A percentile compares a stretch with the other conserved stretches of the same genome.
Conservation (phyloP, 2,329 filamentous ascomycete genomes). For the Fusarium lateritium region DNA sequence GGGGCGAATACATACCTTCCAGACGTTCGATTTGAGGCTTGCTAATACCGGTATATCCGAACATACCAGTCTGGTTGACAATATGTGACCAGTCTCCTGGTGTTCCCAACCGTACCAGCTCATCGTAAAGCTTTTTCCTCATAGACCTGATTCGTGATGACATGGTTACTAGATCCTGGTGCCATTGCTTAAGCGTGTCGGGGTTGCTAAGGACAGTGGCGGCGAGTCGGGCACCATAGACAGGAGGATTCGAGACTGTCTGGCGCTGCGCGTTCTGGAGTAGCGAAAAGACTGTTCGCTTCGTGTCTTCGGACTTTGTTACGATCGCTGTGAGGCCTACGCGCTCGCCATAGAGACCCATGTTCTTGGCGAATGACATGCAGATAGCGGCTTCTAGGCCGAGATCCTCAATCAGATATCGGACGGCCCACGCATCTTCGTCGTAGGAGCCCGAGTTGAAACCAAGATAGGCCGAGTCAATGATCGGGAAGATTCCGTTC, state of each 20-base stretch:
- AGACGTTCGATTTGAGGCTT: conserved; percentile 60
- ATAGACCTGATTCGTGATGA: conserved; percentile 54
- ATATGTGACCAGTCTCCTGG: conserved; percentile 58
- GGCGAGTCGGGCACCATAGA: conserved; percentile 55
- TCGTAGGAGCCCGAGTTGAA: conserved; percentile 47
- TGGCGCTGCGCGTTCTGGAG: conserved; percentile 53
- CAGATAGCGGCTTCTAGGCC: conserved; percentile 68
- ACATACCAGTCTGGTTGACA: conserved; percentile 58
- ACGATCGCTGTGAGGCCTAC: conserved; percentile 52
- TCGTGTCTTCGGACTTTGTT: conserved; percentile 30
- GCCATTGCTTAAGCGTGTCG: conserved; percentile 53
- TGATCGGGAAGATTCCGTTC: conserved; percentile 39
- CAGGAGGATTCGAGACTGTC: conserved; percentile 55
- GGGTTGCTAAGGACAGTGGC: conserved; percentile 51
- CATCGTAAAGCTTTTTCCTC: conserved; percentile 53
- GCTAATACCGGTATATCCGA: conserved; percentile 63
- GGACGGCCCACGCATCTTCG: conserved; percentile 45
- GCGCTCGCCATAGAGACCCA: conserved; percentile 61
- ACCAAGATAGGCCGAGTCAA: conserved; percentile 44
- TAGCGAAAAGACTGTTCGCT: conserved; percentile 47
- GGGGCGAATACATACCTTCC: conserved; percentile 42
- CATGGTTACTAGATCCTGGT: conserved; percentile 56
- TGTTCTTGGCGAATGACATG: conserved; percentile 75
- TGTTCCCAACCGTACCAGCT: conserved; percentile 50
- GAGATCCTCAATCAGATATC: conserved; percentile 49